Conservation (phyloP, 2,329 filamentous ascomycete genomes). For the Rhinocladiella similis region DNA sequence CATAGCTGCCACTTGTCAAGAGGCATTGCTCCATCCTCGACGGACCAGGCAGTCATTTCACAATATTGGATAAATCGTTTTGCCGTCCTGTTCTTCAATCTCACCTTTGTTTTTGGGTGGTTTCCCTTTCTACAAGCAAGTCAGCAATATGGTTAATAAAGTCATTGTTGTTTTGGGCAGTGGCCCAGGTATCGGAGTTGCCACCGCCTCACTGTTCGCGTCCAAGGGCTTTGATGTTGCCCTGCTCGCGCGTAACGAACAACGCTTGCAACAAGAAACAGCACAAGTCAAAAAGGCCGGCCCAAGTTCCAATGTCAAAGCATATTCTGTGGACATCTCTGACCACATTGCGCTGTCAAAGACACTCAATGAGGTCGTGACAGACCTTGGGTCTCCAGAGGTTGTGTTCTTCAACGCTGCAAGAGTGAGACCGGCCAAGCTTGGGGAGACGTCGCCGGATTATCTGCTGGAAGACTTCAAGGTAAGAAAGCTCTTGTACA, state of each 20-base stretch:
- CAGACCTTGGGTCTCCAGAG: conserved; percentile 16
- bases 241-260: conserved; percentile 15
- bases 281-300: conserved; percentile 5
- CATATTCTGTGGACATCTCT: conserved; percentile 15
- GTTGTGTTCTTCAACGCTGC: conserved; percentile 23
- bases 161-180: conserved; percentile 18
- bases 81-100: too few species aligned
- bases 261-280: conserved; percentile 15
- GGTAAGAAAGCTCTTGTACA: background rate
- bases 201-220: conserved; percentile 15
- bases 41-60: too few species aligned
- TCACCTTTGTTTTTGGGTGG: too few species aligned
- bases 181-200: conserved; percentile 19
- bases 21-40: too few species aligned
- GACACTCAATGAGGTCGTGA: conserved; percentile 9
- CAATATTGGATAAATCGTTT: too few species aligned
- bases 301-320: conserved; percentile 10
- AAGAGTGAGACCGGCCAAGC: conserved; percentile 8
- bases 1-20: too few species aligned
- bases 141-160: conserved; percentile 3
- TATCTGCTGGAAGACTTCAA: conserved; percentile 22
- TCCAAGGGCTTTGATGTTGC: conserved; percentile 18
- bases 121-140: background rate
- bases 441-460: conserved; percentile 10
- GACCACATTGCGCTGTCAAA: conserved; percentile 13